phyloP scores from a whole-genome alignment of 768 basidiomycete genomes.

The Serendipita sp. region DNA sequence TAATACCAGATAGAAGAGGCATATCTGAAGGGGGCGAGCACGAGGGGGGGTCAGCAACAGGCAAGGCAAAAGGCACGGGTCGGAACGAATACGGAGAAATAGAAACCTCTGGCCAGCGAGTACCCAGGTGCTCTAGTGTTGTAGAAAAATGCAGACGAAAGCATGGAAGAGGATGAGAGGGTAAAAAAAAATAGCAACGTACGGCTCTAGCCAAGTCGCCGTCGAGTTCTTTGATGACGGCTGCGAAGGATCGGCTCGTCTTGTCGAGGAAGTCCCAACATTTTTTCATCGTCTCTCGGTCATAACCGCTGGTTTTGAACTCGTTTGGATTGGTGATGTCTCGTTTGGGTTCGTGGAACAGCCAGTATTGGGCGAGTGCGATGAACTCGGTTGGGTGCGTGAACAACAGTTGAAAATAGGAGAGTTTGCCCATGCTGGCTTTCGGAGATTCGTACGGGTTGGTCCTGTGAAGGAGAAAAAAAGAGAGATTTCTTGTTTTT shows the following conservation, averaged over 20 bases:
- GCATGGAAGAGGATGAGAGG: background rate
- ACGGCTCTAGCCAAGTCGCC: constrained; percentile 88
- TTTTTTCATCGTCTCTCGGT: constrained; percentile 67
- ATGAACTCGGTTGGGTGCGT: constrained; percentile 76
- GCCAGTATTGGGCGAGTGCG: constrained; percentile 63
- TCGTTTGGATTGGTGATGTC: constrained; percentile 67
- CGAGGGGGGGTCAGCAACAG: background rate
- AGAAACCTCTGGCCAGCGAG: background rate
- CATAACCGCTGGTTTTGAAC: constrained; percentile 70
- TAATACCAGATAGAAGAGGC: constrained; percentile 87
- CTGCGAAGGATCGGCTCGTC: constrained; percentile 80
- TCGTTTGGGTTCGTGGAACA: constrained; percentile 68
- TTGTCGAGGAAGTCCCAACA: constrained; percentile 84
- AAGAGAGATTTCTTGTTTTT: too few species aligned
- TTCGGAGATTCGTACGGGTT: too few species aligned
- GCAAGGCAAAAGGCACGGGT: constrained; percentile 6
- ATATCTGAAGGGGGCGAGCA: constrained; percentile 40
- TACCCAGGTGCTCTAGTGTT: constrained; percentile 1
- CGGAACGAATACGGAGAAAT: background rate
- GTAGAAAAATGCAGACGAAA: background rate
- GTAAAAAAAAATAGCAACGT: constrained; percentile 22
- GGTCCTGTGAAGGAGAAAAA: too few species aligned
- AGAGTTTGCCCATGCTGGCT: constrained; percentile 37
- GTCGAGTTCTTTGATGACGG: constrained; percentile 91
- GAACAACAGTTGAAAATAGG: constrained; percentile 51